Percentiles rank a stretch among this genome's conserved stretches.
These are phyloP conservation scores for Zygnema circumcarinatum DNA, from an alignment of 139 green algal species.

Conservation along the genomic window DNA sequence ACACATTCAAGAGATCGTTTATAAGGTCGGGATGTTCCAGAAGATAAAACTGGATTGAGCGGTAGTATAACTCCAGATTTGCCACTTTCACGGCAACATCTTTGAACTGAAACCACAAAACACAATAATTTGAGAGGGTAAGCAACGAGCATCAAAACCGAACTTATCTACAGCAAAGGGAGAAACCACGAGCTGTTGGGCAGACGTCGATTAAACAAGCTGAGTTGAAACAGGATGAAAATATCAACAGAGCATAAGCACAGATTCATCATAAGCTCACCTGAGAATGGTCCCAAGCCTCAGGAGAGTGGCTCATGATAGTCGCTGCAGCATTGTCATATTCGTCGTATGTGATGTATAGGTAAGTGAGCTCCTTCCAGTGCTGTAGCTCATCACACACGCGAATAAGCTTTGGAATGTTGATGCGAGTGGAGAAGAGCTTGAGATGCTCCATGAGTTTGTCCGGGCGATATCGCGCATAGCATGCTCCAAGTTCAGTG, in stretches of 20 bases:
- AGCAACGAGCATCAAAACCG: not conserved
- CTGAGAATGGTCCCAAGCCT: constrained; percentile 93
- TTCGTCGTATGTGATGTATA: constrained; percentile 98
- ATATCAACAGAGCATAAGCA: too few relatives aligned
- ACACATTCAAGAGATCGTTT: constrained; percentile 91
- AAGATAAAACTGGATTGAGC: constrained; percentile 94
- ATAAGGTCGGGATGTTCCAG: constrained; percentile 95
- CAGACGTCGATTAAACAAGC: too few relatives aligned
- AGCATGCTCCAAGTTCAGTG: constrained; percentile 94
- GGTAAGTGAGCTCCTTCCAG: constrained; percentile 95
- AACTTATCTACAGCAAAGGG: too few relatives aligned
- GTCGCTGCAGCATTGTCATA: constrained; percentile 94
- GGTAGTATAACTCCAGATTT: constrained; percentile 92
- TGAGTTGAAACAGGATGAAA: too few relatives aligned
- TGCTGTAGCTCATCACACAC: constrained; percentile 93
- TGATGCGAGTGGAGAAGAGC: constrained; percentile 94
- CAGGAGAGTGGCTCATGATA: constrained; percentile 92
- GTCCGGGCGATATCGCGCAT: constrained; percentile 83
- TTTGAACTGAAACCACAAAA: constrained; percentile 83
- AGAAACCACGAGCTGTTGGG: too few relatives aligned
- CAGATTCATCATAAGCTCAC: too few relatives aligned
- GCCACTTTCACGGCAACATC: constrained; percentile 91
- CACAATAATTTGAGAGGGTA: not conserved
- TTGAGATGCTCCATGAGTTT: constrained; percentile 99
- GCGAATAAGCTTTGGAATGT: constrained; percentile 97